These are phyloP conservation scores for Coelastrella sp. DNA, from an alignment of 139 green algal genomes.

Conservation along the genomic window DNA sequence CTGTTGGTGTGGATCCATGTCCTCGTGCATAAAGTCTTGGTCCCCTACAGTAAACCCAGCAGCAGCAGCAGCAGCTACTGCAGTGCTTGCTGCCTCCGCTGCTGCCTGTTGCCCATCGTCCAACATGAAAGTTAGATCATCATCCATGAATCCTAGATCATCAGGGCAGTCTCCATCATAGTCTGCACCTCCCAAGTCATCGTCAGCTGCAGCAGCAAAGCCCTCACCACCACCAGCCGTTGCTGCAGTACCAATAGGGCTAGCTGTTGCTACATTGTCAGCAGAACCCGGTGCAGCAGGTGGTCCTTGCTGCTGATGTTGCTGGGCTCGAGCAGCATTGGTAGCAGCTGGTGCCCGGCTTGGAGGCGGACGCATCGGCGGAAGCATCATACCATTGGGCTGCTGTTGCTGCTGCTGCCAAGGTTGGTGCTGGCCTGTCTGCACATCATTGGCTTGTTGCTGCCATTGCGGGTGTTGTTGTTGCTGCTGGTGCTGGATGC, in stretches of 20 bases:
- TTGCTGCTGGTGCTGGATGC: too few relatives aligned
- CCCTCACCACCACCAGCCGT: neutral
- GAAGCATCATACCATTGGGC: neutral
- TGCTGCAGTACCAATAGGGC: neutral
- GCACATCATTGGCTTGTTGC: neutral
- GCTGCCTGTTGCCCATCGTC: too few relatives aligned
- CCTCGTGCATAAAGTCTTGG: too few relatives aligned
- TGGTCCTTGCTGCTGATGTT: conserved; percentile 7
- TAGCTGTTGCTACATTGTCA: neutral
- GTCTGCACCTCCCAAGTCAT: too few relatives aligned
- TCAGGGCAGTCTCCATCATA: neutral
- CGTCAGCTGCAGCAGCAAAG: neutral
- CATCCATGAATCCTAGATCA: neutral
- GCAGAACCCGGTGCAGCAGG: neutral
- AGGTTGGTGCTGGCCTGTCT: neutral
- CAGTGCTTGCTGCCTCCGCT: conserved; percentile 39
- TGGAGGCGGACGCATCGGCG: neutral
- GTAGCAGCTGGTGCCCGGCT: neutral
- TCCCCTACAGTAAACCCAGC: too few relatives aligned
- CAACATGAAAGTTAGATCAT: too few relatives aligned
- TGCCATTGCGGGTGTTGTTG: neutral
- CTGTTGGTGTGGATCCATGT: too few relatives aligned
- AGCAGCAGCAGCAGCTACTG: neutral
- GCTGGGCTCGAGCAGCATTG: neutral
- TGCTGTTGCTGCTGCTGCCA: conserved; percentile 29